Percentiles rank a stretch among this genome's conserved stretches.
phyloP scores from a whole-genome alignment of 768 basidiomycete genomes.

The Krasilnikovozyma curviuscula region DNA sequence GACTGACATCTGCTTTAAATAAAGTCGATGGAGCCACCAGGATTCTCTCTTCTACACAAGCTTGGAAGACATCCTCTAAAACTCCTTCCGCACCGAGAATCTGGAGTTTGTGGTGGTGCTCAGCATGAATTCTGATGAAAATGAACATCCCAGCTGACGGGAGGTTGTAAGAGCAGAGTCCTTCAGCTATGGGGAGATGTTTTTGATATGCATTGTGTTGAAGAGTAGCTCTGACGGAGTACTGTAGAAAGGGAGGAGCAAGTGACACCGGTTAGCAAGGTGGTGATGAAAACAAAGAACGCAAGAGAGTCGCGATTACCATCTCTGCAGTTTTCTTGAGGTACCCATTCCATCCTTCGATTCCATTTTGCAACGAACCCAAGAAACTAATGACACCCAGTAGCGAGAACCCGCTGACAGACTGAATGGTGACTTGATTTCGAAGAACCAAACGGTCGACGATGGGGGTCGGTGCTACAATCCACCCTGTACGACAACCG shows the following conservation, averaged over 20 bases:
- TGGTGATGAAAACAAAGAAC: too few relatives aligned
- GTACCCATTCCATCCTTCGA: conserved; percentile 8
- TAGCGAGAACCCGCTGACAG: conserved; percentile 7
- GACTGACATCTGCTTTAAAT: too few relatives aligned
- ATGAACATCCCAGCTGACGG: conserved; percentile 8
- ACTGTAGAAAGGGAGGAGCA: not conserved
- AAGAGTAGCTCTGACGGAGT: conserved; percentile 4
- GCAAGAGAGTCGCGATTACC: too few relatives aligned
- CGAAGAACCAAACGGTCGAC: not conserved
- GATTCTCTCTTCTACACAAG: not conserved
- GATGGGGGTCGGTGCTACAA: conserved; percentile 1
- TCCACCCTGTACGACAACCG: conserved; percentile 6
- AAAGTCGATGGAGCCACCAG: not conserved
- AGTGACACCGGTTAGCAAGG: not conserved
- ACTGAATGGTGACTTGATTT: conserved; percentile 8
- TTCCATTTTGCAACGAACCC: conserved; percentile 5
- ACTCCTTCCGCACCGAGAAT: not conserved
- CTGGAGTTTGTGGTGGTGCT: not conserved
- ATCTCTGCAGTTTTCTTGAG: not conserved
- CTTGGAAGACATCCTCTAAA: conserved; percentile 2
- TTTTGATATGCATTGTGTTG: conserved; percentile 1
- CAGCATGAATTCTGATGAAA: not conserved
- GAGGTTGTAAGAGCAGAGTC: not conserved
- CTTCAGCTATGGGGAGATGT: conserved; percentile 6
- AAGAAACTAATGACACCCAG: conserved; percentile 5